These are phyloP conservation scores for Aspergillus wentii DNA, from an alignment of 495 filamentous ascomycete species.

Conservation along the genomic window DNA sequence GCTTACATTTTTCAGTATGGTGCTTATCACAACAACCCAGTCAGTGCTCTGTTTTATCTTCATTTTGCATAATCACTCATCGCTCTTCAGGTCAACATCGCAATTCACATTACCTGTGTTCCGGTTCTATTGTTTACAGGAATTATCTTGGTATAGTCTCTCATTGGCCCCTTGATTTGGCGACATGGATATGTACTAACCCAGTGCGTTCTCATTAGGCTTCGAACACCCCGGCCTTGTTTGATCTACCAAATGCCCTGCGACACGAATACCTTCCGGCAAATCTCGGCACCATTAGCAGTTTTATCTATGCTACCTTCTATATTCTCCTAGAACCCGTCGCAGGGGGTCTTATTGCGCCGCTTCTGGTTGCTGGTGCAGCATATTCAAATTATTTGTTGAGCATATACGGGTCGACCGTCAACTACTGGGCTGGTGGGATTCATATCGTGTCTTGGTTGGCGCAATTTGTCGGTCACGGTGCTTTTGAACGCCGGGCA, in stretches of 20 bases:
- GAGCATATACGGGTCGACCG: constrained; percentile 54
- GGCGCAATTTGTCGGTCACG: constrained; percentile 87
- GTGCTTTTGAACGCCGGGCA: constrained; percentile 79
- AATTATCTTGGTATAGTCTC: constrained; percentile 66
- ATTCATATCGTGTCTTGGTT: constrained; percentile 76
- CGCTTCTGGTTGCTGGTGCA: constrained; percentile 67
- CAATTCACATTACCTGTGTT: constrained; percentile 87
- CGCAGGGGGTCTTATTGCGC: constrained; percentile 68
- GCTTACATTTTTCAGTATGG: constrained; percentile 67
- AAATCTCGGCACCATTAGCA: constrained; percentile 72
- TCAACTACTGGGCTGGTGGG: constrained; percentile 65
- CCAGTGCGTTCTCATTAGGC: constrained; percentile 43
- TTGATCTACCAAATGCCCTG: constrained; percentile 66
- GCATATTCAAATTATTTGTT: constrained; percentile 73
- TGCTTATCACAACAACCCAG: constrained; percentile 83
- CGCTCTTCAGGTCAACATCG: constrained; percentile 62
- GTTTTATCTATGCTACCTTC: constrained; percentile 66
- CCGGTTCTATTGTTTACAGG: constrained; percentile 76
- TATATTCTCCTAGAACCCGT: constrained; percentile 94
- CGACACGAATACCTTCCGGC: constrained; percentile 71
- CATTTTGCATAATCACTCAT: constrained; percentile 3
- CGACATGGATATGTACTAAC: constrained; percentile 13
- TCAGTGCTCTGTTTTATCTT: constrained; percentile 25
- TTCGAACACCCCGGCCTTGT: constrained; percentile 68
- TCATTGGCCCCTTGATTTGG: constrained; percentile 1